Conservation (phyloP, 108 stramenopile genomes). For the Schizochytrium sp. region DNA sequence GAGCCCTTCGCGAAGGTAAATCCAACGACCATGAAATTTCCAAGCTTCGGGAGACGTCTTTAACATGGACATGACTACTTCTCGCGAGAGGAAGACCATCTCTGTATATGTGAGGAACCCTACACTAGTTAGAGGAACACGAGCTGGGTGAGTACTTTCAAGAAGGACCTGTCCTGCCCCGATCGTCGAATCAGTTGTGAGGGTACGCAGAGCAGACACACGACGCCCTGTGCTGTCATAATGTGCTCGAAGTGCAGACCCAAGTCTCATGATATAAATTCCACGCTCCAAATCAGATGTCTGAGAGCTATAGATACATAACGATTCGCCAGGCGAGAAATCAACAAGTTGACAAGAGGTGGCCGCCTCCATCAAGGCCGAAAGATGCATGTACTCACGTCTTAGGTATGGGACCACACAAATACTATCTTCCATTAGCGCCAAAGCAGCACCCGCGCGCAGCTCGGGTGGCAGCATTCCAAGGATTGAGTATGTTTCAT, state of each 20-base stretch:
- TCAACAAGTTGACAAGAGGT: neutral
- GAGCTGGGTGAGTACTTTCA: neutral
- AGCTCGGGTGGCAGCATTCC: slow-evolving; percentile 12
- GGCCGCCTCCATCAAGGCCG: neutral
- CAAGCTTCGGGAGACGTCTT: slow-evolving; percentile 14
- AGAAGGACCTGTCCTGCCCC: neutral
- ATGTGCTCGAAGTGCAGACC: neutral
- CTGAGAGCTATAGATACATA: neutral
- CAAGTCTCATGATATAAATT: neutral
- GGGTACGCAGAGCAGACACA: neutral
- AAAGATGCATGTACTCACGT: neutral
- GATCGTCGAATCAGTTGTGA: neutral
- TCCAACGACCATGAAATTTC: slow-evolving; percentile 45
- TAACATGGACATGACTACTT: neutral
- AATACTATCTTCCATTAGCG: neutral
- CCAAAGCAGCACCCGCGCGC: neutral
- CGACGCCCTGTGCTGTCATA: neutral
- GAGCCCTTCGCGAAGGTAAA: slow-evolving; percentile 58
- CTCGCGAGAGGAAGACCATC: neutral
- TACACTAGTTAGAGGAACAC: neutral
- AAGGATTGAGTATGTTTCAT: neutral
- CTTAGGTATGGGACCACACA: neutral
- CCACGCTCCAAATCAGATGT: neutral
- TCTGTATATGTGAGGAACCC: slow-evolving; percentile 41
- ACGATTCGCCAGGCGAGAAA: neutral